Evolutionary conservation across 1,139 yeast species (phyloP).

Genomic region (Blastobotrys buckinghamii): DNA sequence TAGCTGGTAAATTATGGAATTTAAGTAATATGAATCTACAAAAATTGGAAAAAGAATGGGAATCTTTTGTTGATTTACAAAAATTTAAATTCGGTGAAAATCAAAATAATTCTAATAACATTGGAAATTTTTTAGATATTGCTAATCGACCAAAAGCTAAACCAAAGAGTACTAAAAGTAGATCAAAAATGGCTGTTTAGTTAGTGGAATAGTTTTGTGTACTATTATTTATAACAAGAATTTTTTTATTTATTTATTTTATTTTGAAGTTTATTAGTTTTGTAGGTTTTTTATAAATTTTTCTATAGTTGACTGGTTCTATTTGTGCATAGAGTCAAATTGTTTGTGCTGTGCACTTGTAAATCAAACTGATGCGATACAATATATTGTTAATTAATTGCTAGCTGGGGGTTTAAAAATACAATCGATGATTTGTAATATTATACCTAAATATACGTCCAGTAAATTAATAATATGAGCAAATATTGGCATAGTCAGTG

Average conservation of each 20-base stretch:
- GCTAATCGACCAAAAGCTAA: neutral
- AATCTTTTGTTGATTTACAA: neutral
- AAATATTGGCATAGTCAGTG: too few relatives aligned
- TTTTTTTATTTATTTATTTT: neutral
- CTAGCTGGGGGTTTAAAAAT: too few relatives aligned
- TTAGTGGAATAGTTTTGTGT: neutral
- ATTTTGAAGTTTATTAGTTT: neutral
- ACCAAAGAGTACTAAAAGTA: neutral
- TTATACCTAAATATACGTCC: too few relatives aligned
- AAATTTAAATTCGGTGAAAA: neutral
- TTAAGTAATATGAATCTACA: neutral
- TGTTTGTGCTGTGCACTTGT: too few relatives aligned
- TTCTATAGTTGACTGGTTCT: too few relatives aligned
- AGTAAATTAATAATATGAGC: too few relatives aligned
- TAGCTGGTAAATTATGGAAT: neutral
- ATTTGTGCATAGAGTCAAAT: too few relatives aligned
- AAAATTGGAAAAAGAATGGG: neutral
- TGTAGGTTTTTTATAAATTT: too few relatives aligned
- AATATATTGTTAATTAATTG: too few relatives aligned
- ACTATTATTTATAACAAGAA: neutral
- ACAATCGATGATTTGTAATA: too few relatives aligned
- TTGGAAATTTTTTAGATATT: neutral
- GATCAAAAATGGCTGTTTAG: neutral
- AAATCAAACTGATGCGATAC: too few relatives aligned
- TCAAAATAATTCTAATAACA: too few relatives aligned